Conservation (phyloP, 2,329 filamentous ascomycete genomes). For the Rosellinia necatrix region DNA sequence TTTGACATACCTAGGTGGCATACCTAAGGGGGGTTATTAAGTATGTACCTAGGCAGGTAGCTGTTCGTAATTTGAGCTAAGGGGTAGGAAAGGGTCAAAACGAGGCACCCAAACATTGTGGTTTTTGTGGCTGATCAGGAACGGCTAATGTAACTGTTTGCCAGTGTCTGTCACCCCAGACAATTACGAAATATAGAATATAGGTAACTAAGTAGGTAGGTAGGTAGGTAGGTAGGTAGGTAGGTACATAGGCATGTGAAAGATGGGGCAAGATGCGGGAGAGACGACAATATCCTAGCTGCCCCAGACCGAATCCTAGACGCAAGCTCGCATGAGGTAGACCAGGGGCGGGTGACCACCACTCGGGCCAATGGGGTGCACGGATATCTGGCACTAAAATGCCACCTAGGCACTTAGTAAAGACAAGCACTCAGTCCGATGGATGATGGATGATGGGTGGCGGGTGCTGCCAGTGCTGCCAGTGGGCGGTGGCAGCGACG, state of each 20-base stretch:
- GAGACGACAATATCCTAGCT: constrained; percentile 7
- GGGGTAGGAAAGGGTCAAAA: too few relatives aligned
- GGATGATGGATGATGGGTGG: not conserved
- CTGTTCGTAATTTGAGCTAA: too few relatives aligned
- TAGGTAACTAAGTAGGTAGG: not conserved
- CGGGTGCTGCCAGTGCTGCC: not conserved
- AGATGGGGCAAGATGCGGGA: constrained; percentile 11
- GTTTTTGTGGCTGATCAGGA: too few relatives aligned
- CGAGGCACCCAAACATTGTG: too few relatives aligned
- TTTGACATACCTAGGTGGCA: too few relatives aligned
- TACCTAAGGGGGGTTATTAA: too few relatives aligned
- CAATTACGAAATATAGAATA: not conserved
- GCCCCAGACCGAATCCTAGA: constrained; percentile 20
- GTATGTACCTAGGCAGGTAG: too few relatives aligned
- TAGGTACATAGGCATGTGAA: constrained; percentile 16
- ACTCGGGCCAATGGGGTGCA: constrained; percentile 9
- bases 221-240: too few relatives aligned
- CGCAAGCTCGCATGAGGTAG: not conserved
- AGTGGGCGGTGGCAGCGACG: constrained; percentile 10
- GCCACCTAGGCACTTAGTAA: too few relatives aligned
- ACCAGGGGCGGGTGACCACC: constrained; percentile 3
- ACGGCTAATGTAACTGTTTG: too few relatives aligned
- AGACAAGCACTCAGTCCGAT: too few relatives aligned
- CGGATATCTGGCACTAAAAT: not conserved
- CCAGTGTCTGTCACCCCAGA: not conserved